These are phyloP conservation scores for Pouteria campechiana DNA, from an alignment of 179 eudicot species.

Conservation along the genomic window DNA sequence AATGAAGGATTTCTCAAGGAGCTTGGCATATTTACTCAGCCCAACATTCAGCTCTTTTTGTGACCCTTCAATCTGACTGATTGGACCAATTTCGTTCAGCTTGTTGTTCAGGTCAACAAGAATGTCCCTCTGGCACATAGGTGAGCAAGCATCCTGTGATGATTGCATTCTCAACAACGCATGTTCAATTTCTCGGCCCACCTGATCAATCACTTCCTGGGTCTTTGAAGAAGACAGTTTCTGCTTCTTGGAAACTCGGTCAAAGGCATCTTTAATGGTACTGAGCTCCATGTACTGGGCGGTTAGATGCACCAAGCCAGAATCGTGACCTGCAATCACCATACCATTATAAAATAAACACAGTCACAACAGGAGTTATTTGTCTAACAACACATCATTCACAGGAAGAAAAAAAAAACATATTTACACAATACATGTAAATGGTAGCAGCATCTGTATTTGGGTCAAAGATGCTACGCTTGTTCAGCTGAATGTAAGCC, in stretches of 20 bases:
- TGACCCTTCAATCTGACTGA: conserved; percentile 34
- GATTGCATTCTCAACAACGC: conserved; percentile 36
- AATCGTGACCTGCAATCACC: too few relatives aligned
- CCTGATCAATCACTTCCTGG: conserved; percentile 52
- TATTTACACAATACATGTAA: too few relatives aligned
- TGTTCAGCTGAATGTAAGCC: too few relatives aligned
- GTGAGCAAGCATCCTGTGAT: conserved; percentile 7
- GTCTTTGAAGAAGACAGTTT: conserved; percentile 52
- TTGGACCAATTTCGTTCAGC: conserved; percentile 36
- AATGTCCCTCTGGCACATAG: conserved; percentile 15
- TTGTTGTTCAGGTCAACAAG: conserved; percentile 41
- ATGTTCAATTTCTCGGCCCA: conserved; percentile 53
- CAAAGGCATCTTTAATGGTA: conserved; percentile 70
- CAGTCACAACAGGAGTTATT: too few relatives aligned
- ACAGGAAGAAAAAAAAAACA: too few relatives aligned
- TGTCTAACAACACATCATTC: too few relatives aligned
- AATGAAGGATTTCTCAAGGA: conserved; percentile 40
- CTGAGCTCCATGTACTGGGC: conserved; percentile 54
- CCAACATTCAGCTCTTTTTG: conserved; percentile 49
- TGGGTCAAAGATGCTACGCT: too few relatives aligned
- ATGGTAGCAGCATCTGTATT: too few relatives aligned
- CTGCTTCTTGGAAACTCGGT: conserved; percentile 81
- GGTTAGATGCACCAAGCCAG: too few relatives aligned
- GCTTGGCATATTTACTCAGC: conserved; percentile 37
- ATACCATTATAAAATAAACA: too few relatives aligned